Evolutionary conservation across 2,329 filamentous ascomycete genomes (phyloP), one percentile per base, ranked within the genome.

Genomic region (Xylariomycetidae sp.): DNA sequence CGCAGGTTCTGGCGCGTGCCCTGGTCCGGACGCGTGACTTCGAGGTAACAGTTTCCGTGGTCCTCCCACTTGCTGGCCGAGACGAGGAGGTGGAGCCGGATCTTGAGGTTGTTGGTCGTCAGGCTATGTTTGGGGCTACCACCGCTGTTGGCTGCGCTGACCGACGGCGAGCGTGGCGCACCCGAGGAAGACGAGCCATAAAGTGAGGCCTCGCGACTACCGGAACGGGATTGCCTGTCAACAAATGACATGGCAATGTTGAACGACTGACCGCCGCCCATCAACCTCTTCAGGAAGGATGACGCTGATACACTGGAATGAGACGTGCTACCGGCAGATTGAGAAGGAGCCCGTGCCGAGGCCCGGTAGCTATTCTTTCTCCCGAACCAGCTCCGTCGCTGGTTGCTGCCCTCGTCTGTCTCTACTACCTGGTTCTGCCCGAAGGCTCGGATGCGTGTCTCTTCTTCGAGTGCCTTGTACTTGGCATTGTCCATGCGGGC

Each of bases 401-500:
- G 20, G 13, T 18, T 13, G 35, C 65, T 67, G 46, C 65, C 67
- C 31, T 58, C 56, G 19, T 56, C 61, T 46, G 64, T 72, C 49
- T 74, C 56, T 47, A 69, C 67, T 48, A 70, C 55, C 49, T 70
- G 68, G 44, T 54, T 68, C 61, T 67, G 79, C 44, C 69, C 86
- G 65, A 70, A 93, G 64, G 65, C 84, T 71, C 69, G 86, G 74
- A 67, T 88, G 47, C 58, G 81, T 56, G 67, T 85, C 44, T 81
- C 76, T 42, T 80, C 72, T 47, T 77, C 74, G 13, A 82, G 67
- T 29, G 75, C 67, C 36, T 74, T 88, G 62, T 90, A 95, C 34
- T 88, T 90, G 33, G 87, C 82, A 55, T 96, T 95, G 61, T 95
- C 86, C 56, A 95, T 84, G 29, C 92, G 83, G 14, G 89, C 81